Percentiles rank a stretch among this genome's conserved stretches.
phyloP scores from a whole-genome alignment of 768 basidiomycete genomes.

The Polyporus arcularius region DNA sequence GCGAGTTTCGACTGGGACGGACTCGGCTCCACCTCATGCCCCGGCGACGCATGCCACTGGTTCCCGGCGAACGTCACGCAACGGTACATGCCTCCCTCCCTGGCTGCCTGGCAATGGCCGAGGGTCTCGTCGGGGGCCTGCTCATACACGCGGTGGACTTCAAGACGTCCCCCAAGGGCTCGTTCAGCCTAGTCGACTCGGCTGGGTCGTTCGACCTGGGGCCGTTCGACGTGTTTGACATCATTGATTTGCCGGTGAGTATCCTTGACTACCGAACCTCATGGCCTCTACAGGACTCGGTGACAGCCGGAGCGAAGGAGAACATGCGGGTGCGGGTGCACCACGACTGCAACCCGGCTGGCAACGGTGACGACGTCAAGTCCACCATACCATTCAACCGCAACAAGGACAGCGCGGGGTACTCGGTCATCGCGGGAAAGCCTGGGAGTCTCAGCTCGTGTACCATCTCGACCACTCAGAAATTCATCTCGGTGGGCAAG shows the following conservation, averaged over 20 bases:
- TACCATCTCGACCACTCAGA: slow-evolving; percentile 1
- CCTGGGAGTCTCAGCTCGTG: neutral
- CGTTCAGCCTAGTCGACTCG: neutral
- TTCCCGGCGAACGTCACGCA: neutral
- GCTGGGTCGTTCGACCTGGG: slow-evolving; percentile 5
- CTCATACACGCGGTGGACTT: neutral
- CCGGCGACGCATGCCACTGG: neutral
- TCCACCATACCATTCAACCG: slow-evolving; percentile 3
- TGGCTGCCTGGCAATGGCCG: neutral
- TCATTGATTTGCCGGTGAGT: neutral
- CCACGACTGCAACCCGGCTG: neutral
- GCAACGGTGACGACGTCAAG: neutral
- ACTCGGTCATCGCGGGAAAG: slow-evolving; percentile 1
- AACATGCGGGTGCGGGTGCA: neutral
- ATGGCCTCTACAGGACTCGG: neutral
- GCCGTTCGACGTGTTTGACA: slow-evolving; percentile 1
- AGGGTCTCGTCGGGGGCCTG: neutral
- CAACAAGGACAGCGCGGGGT: slow-evolving; percentile 4
- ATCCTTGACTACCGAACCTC: too few relatives aligned
- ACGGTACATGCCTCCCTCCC: neutral
- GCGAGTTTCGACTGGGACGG: neutral
- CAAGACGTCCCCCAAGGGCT: slow-evolving; percentile 5
- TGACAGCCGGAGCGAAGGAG: slow-evolving; percentile 1
- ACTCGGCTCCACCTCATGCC: neutral
- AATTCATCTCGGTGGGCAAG: neutral